Evolutionary conservation across 169 alveolate species (phyloP), one percentile per base, ranked within the genome.

Genomic region (Eimeria praecox): DNA sequence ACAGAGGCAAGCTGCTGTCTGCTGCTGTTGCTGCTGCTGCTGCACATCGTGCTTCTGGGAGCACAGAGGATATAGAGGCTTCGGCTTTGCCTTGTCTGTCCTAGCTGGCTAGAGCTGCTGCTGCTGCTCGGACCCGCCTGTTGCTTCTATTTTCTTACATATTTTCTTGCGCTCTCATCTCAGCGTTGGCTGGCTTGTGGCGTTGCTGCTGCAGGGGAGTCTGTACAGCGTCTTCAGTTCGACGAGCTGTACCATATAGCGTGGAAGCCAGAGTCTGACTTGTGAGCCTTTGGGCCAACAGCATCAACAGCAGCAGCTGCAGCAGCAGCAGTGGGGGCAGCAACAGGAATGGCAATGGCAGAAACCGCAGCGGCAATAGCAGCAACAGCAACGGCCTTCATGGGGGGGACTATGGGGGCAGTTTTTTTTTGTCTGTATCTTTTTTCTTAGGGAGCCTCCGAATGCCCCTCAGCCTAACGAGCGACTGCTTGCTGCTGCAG

Each of bases 241-340:
- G 95, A 91, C 35, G 95, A 91, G 80, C 83, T 91, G 69, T 91
- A 91, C 33, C 73, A 91, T 27, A 85, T 91, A 16, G 90, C 91
- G 38, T 91, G 95, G 95, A 91, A 91, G 91, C 95, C 95, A 10
- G 95, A 77, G 83, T 59, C 95, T 6, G 95, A 90, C 30, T 64
- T 90, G 95, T 90, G 40, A 73, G 95, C 8, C 24, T 12, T 44
- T 35, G n/a, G 49, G 82, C 88, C 64, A 38, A 35, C 59, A 12
- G 59, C 64, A 78, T n/a, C 35, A 40, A 64, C 88, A 78, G 66
- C 62, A 40, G 16, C 88, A 42, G 38, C 77, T 6, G 49, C 92
- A 52, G 75, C 92, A 49, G 77, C 44, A 40, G 66, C 90, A 80
- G 90, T 22, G 9, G 9, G 52, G 40, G 86, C 86, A 75, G 86